Base-by-base conservation (phyloP, 768 basidiomycete species). In the Tulasnella sp. region DNA sequence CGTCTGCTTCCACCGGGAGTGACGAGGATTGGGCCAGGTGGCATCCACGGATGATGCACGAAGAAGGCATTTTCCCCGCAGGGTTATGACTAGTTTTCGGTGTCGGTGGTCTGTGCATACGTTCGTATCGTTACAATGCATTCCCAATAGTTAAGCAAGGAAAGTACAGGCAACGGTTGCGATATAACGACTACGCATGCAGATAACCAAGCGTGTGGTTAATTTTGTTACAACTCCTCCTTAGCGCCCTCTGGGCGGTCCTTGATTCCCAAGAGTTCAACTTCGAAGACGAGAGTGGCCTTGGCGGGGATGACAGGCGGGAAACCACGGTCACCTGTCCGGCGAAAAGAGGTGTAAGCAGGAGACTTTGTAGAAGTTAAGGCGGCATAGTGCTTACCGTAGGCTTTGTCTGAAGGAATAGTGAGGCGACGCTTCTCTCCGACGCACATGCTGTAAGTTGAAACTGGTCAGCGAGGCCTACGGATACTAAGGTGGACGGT, bases 361-460 rank as follows among this genome's bases (percentile, higher is more conserved):
- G 34, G 31, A 41, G 75, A 46, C 44, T 46, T 46, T 1, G 44
- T 46, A 16, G 14, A 46, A 9, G 44, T 11, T 9, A 14, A 6
- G 44, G 44, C 16, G 44, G 11, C 16, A 14, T 12, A 46, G 44
- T 46, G 88, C 93, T 80, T 80, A 96, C 96, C 96, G 83, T 98
- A 98, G 31, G 92, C 96, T 87, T 92, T 87, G 75, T 87, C 81
- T 8, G 95, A 84, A 20, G 96, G 96, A 81, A 98, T 97, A 34
- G 93, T 96, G 81, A 98, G 89, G 6, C 89, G 94, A 69, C 96
- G 93, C 88, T 95, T 96, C 88, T 98, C 96, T 81, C 90, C 88
- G 54, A 95, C 84, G 85, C 96, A 97, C 92, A 97, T 96, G 78
- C 93, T 84, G 58, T n/a, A 44, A 37, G n/a, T n/a, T 40, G 16